A percentile compares a stretch with the other conserved stretches of the same genome.
Conservation (phyloP, 2,329 filamentous ascomycete genomes). For the Chalaropsis ovoidea region DNA sequence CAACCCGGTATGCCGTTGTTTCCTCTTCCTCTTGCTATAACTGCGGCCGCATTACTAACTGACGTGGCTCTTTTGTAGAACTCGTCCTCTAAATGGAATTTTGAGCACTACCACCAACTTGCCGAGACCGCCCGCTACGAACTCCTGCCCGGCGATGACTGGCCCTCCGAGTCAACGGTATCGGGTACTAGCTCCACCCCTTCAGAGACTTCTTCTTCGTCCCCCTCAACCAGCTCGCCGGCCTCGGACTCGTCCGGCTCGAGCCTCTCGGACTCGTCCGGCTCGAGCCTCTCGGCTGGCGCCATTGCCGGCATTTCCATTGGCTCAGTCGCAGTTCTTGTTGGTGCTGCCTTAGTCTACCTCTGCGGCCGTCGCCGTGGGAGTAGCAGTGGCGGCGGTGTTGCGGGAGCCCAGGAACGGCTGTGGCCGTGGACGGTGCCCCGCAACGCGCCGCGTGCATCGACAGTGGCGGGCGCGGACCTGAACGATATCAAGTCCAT, state of each 20-base stretch:
- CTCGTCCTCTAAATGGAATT: slow-evolving; percentile 32
- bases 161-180: slow-evolving; percentile 39
- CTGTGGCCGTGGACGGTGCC: slow-evolving; percentile 13
- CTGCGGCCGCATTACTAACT: slow-evolving; percentile 23
- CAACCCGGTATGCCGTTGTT: slow-evolving; percentile 47
- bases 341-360: slow-evolving; percentile 40
- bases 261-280: slow-evolving; percentile 27
- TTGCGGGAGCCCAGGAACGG: slow-evolving; percentile 32
- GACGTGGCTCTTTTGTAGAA: not conserved
- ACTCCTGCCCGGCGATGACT: slow-evolving; percentile 46
- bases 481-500: slow-evolving; percentile 4
- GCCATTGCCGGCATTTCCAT: slow-evolving; percentile 52
- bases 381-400: slow-evolving; percentile 31
- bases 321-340: slow-evolving; percentile 38
- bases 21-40: not conserved
- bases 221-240: slow-evolving; percentile 24
- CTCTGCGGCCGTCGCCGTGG: slow-evolving; percentile 36
- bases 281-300: slow-evolving; percentile 32
- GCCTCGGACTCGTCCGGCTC: slow-evolving; percentile 22
- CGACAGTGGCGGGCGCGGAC: not conserved
- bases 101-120: slow-evolving; percentile 39
- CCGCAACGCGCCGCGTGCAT: not conserved
- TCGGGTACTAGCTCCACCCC: slow-evolving; percentile 23
- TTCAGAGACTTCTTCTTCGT: slow-evolving; percentile 23
- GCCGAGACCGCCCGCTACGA: slow-evolving; percentile 43